Evolutionary conservation across 495 filamentous ascomycete species (phyloP), one percentile per base, ranked within the genome.

Genomic region (Letharia lupina): DNA sequence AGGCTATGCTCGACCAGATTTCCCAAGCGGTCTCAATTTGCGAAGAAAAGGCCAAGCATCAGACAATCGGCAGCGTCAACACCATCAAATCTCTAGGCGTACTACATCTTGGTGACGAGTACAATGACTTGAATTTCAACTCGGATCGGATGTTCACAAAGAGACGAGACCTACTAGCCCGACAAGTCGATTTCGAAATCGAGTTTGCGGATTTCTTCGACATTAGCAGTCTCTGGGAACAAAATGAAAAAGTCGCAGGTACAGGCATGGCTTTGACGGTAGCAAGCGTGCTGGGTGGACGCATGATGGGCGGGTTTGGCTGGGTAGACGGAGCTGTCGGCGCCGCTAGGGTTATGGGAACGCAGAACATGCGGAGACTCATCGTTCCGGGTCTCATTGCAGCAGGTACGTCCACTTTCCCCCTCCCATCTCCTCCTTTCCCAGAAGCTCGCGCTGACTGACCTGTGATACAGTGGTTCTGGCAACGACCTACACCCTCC

Each of bases 151-250:
- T 98, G 94, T 98, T 96, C 82, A 83, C 85, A 60, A 84, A 87
- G 66, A 87, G 87, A 72, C 84, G 85, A 63, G 90, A 98, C 73
- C 82, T 85, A 9, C 76, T 96, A 28, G 95, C 89, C 11, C 83
- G 89, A 67, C 86, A 94, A 72, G 86, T 98, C 28, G 87, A 96
- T 68, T 84, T 94, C 23, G 86, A 96, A 61, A 86, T 94, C 28
- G 93, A 98, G 69, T 65, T 96, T 0, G 89, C 83, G 82, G 94
- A 98, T 75, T 96, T 98, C 79, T 91, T 98, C 73, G 95, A 98
- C 74, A 78, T 92, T 71, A 79, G 82, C 42, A 87, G 84, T 15
- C 78, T 96, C 13, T 86, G 94, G 80, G 91, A 98, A 70, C 82
- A 85, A 59, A 92, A 98, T 73, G 95, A 98, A 79, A 97, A 98